Evolutionary conservation across 306 rosid genomes (phyloP).

Genomic region (Citrullus amarus): DNA sequence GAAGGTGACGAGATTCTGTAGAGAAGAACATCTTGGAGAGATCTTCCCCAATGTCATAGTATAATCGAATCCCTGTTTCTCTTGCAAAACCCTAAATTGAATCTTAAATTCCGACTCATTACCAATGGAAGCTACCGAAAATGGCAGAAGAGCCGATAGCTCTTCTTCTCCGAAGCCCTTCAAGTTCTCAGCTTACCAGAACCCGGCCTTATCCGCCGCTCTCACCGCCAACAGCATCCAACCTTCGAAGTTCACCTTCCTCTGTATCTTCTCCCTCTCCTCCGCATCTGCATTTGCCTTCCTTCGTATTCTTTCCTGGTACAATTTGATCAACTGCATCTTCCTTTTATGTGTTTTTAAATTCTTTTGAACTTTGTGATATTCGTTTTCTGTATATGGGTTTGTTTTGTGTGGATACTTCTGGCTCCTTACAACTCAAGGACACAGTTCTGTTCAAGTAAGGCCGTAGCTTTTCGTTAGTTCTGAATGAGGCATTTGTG

Average conservation of each 20-base stretch:
- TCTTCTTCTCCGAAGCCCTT: constrained; percentile 40
- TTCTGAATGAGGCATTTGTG: neutral
- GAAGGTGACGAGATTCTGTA: neutral
- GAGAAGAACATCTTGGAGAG: neutral
- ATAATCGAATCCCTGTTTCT: neutral
- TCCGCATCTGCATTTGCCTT: constrained; percentile 51
- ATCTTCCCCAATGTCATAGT: neutral
- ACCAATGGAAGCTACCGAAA: constrained; percentile 27
- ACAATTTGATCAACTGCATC: neutral
- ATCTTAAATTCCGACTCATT: neutral
- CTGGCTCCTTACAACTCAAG: neutral
- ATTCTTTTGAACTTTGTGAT: neutral
- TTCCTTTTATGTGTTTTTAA: neutral
- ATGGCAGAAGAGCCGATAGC: constrained; percentile 20
- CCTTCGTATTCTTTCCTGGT: constrained; percentile 54
- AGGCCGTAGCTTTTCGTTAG: neutral
- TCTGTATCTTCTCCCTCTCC: constrained; percentile 47
- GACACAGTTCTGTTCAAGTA: no score
- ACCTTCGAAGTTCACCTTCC: constrained; percentile 50
- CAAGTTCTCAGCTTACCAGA: constrained; percentile 67
- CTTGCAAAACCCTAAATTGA: neutral
- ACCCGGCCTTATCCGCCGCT: constrained; percentile 60
- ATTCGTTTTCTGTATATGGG: neutral
- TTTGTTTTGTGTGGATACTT: neutral
- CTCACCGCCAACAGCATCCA: constrained; percentile 70